Evolutionary conservation across 768 basidiomycete species (phyloP), one percentile per base, ranked within the genome.

Genomic region (Termitomyces sp.): DNA sequence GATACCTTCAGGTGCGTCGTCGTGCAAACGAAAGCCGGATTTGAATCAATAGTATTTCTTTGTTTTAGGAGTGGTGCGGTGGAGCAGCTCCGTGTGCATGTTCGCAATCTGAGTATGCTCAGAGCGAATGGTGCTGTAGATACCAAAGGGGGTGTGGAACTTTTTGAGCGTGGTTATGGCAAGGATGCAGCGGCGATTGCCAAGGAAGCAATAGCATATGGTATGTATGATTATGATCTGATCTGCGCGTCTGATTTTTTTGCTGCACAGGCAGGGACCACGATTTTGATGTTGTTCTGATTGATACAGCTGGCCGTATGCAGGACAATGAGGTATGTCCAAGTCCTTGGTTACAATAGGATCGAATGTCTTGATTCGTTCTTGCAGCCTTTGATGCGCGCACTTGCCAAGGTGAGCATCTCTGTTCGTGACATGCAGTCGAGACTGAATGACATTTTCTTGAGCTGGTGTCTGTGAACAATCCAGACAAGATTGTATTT

Each of bases 101-200:
- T 98, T 28, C 82, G 93, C 54, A 99, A 99, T 70, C 70, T 99
- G 62, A 85, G 92, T 55, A 89, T 89, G 86, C 76, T 99, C 30
- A 77, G 78, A 2, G 80, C 88, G 28, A 83, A 86, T 59, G 86
- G 86, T 1, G 84, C 84, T 5, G 74, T 79, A 1, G 80, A 82
- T 59, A 88, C 83, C 66, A 88, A 85, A 68, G 81, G 84, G 9
- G 80, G 85, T 51, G 91, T 99, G 35, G 97, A 98, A 73, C 76
- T 98, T 46, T 99, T 89, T 67, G 96, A 99, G 72, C 82, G 88
- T 58, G 97, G 97, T 2, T 99, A 99, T 68, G 97, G 97, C 2
- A 98, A 98, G 73, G 97, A 99, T 65, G 95, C 96, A n/a, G 96
- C 97, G 25, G 92, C 90, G 8, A 99, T 99, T 50, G 96, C 95